Percentiles rank a stretch among this genome's conserved stretches.
Evolutionary conservation across 345 rosid genomes (phyloP).

Genomic region (Psidium friedrichsthalianum): DNA sequence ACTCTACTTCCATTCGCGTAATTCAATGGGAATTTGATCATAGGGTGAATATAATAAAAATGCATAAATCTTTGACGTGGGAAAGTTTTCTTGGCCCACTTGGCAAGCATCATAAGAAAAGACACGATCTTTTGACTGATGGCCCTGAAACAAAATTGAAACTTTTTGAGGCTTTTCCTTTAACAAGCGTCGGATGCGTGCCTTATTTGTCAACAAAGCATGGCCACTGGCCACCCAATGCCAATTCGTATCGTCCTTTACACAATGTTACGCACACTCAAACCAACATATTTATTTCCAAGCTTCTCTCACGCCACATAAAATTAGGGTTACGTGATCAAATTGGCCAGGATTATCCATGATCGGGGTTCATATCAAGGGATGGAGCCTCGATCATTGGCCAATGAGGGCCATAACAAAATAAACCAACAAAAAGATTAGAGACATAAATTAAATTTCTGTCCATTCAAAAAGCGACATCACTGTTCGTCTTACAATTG

Average conservation of each 20-base stretch:
- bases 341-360: too few relatives aligned
- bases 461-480: too few relatives aligned
- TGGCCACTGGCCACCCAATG: background rate
- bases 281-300: background rate
- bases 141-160: background rate
- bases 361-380: background rate
- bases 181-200: background rate
- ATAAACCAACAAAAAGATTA: too few relatives aligned
- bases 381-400: background rate
- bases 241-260: background rate
- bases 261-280: background rate
- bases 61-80: background rate
- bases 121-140: background rate
- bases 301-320: background rate
- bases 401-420: background rate
- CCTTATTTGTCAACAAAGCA: background rate
- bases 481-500: too few relatives aligned
- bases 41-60: too few relatives aligned
- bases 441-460: too few relatives aligned
- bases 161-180: background rate
- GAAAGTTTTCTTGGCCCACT: background rate
- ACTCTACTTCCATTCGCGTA: too few relatives aligned
- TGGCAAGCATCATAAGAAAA: background rate
- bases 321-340: too few relatives aligned
- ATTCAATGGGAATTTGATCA: fast-evolving